Base-by-base conservation (phyloP, 768 basidiomycete species). In the Lentinula lateritia region DNA sequence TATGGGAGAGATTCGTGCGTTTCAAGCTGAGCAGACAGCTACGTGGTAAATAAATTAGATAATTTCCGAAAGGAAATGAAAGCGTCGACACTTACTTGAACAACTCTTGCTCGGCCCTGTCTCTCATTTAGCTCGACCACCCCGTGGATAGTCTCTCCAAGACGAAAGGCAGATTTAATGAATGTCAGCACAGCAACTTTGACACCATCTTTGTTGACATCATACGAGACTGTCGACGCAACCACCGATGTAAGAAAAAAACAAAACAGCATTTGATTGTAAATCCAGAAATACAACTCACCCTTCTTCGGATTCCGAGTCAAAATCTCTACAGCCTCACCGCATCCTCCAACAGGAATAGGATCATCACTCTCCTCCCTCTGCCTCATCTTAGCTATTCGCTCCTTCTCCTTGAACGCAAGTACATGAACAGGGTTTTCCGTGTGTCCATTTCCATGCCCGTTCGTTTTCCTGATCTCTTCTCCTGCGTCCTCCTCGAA, bases 121-220 rank as follows among this genome's bases (percentile, higher is more conserved):
- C 84, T 78, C 34, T 86, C 83, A 69, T 99, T 98, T 64, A 98
- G 70, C 68, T 93, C 88, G 23, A 99, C 88, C 0, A 95, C 87
- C 2, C 95, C 96, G 50, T 88, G 75, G 23, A 98, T 86, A 0
- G 94, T 95, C 75, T 99, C 95, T 3, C 96, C 96, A 0, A 98
- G 83, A 18, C 96, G 76, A 72, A 92, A 98, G 0, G 92, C 90
- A 43, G 89, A 87, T 74, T 98, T 98, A 28, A 91, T 86, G 65
- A 99, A 92, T 0, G 95, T 97, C 13, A 99, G 73, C 41, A 92
- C 87, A 6, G 96, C 95, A 61, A 98, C 93, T 45, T 86, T 85
- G 41, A 90, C 83, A 0, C 91, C 93, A 39, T 96, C 93, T 77
- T 98, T 97, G 70, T 88, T 91, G 60, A 98, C 94, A 74, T 98